Evolutionary conservation across 2,329 filamentous ascomycete species (phyloP).

Genomic region (Akanthomyces lecanii): DNA sequence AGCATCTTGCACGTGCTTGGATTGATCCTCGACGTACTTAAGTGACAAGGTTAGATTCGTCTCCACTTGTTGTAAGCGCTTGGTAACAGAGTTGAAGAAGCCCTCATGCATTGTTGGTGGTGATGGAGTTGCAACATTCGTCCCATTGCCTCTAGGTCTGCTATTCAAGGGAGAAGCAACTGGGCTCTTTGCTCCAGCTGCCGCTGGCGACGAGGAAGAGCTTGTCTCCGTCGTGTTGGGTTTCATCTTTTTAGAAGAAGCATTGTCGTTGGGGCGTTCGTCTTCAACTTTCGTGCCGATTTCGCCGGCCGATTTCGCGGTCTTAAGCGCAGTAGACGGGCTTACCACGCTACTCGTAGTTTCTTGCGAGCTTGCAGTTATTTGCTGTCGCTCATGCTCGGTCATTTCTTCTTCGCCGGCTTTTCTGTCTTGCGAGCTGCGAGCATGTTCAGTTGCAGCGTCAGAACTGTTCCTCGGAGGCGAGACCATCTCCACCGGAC

Average conservation of each 20-base stretch:
- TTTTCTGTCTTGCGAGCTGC: neutral
- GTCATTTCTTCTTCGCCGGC: neutral
- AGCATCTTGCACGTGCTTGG: conserved; percentile 80
- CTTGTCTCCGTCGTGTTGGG: neutral
- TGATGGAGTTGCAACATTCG: conserved; percentile 25
- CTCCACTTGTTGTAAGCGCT: conserved; percentile 85
- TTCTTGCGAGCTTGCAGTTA: neutral
- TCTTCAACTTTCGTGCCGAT: conserved; percentile 20
- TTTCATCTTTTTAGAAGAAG: neutral
- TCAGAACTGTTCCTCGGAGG: neutral
- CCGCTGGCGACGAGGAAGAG: conserved; percentile 1
- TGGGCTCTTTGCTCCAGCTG: neutral
- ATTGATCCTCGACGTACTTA: conserved; percentile 96
- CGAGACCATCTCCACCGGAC: neutral
- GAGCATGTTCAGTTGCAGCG: neutral
- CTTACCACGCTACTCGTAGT: neutral
- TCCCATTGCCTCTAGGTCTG: conserved; percentile 29
- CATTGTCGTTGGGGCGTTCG: neutral
- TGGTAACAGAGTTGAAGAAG: conserved; percentile 95
- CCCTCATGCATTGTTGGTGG: conserved; percentile 90
- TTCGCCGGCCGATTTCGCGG: neutral
- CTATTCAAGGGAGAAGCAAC: conserved; percentile 14
- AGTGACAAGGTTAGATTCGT: conserved; percentile 88
- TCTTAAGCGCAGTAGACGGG: neutral
- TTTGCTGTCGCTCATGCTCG: neutral